Base-by-base conservation (phyloP, 345 rosid genomes). In the Xanthoceras sorbifolium region DNA sequence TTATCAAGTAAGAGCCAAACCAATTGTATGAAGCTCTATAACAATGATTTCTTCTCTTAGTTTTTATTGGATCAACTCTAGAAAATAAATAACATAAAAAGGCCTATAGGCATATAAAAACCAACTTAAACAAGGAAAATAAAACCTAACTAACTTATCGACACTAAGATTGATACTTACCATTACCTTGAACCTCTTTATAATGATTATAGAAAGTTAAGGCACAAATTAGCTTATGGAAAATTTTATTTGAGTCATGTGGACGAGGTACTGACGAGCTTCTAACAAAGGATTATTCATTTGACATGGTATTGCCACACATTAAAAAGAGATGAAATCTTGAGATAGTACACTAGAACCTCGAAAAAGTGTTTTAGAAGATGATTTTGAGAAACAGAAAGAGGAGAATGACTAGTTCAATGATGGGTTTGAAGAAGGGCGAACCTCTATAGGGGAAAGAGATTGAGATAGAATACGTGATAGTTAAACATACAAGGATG, bases 241-340 rank as follows among this genome's bases (percentile, higher is more conserved):
- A 94, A 96, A 76, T 52, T 93, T 86, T 77, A 28, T 93, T n/a
- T n/a, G 85, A 84, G 89, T 0, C 98, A 92, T 44, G 93, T 95
- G 76, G 99, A 93, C 69, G 97, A 95, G 46, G 93, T 93, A 66
- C 74, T 95, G 99, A 93, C 69, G 97, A 95, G 46, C 94, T 93
- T 69, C 74, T 95, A 36, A 90, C 97, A 2, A 89, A 67, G 77
- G 97, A 93, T 82, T 95, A 92, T 77, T 88, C 98, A 9, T 95
- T 96, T 82, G 96, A 95, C 76, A 82, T 93, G 63, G 98, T 94
- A 57, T 15, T 95, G 82, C 97, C 97, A 1, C 92, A 97, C 9
- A 85, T 93, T 78, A 95, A 92, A n/a, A n/a, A n/a, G 85, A 91
- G 96, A 81, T 90, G 90, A 93, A 96, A 85, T 78, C 92, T 93